Percentiles rank a stretch among this genome's conserved stretches.
Conservation (phyloP, 345 rosid genomes). For the Carallia brachiata region DNA sequence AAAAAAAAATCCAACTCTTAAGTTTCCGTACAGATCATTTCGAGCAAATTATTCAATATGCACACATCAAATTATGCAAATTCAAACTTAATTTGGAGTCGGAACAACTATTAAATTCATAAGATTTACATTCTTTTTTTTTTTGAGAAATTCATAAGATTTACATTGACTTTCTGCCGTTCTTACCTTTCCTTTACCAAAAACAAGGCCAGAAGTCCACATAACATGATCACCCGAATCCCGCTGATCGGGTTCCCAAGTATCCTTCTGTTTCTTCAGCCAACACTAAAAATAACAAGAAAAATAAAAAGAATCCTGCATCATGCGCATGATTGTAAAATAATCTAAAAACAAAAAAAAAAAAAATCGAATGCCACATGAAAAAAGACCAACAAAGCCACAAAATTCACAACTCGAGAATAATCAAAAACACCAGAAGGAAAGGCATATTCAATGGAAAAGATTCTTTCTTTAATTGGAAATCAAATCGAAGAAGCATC, state of each 20-base stretch:
- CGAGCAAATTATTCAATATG: not conserved
- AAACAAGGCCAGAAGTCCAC: conserved; percentile 40
- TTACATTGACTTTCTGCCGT: not conserved
- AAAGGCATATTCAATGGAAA: not conserved
- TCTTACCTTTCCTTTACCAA: conserved; percentile 31
- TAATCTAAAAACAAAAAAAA: not conserved
- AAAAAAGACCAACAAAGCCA: too few relatives aligned
- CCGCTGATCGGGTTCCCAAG: conserved; percentile 20
- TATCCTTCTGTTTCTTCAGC: conserved; percentile 37
- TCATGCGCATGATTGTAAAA: not conserved
- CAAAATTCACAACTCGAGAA: too few relatives aligned
- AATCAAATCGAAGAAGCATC: not conserved
- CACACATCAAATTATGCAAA: not conserved
- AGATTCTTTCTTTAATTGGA: not conserved
- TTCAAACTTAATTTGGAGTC: not conserved
- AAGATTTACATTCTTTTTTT: not conserved
- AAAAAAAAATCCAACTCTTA: too few relatives aligned
- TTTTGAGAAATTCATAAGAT: not conserved
- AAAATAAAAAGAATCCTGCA: not conserved
- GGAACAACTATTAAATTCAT: not conserved
- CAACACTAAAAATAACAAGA: conserved; percentile 27
- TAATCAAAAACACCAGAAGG: not conserved
- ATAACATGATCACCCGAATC: conserved; percentile 26
- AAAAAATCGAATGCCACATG: too few relatives aligned
- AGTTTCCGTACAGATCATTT: not conserved